Evolutionary conservation across 2,329 filamentous ascomycete species (phyloP), one percentile per base, ranked within the genome.

Genomic region (Verticillium tricorpus): DNA sequence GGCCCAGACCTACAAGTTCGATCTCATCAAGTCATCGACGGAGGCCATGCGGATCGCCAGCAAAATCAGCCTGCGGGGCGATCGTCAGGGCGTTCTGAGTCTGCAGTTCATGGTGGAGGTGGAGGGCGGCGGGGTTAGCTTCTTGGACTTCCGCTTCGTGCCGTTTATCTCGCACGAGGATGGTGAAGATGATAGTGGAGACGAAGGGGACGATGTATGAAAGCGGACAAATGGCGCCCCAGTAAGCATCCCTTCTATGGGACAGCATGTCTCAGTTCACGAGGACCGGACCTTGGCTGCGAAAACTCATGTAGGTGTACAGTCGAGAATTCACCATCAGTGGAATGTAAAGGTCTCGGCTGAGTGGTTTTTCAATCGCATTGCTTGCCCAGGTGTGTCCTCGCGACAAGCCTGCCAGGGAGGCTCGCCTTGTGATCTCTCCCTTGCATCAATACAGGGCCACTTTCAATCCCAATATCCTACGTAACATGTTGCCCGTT

Each of bases 61-160:
- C 70, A 99, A 98, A 76, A 93, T 98, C 62, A 97, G 93, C 72
- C 84, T 99, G 64, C 84, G 95, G 17, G 89, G 92, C 0, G 95
- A 99, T 74, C 82, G 85, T 2, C 92, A 97, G 72, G 94, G 95
- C 0, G 94, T 99, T 34, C 76, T 99, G 66, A 97, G 92, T 75
- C 78, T 98, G 73, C 95, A 99, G 72, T 97, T 98, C 70, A 95
- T 99, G 90, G 89, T 99, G 17, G 92, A 97, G 72, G 82, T 93
- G 52, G 92, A 95, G 64, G 84, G 85, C 7, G 83, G 85, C 5
- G 81, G 82, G 28, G 80, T 87, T 45, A 91, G 87, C 68, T 96
- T 94, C 76, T 82, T 95, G 28, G 91, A 95, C 73, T 96, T 94
- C 73, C 82, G 90, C 22, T 92, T 95, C 71, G 88, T 96, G 62